Evolutionary conservation across 352 stramenopile genomes (phyloP).

Genomic region (Stramenopiles sp.): DNA sequence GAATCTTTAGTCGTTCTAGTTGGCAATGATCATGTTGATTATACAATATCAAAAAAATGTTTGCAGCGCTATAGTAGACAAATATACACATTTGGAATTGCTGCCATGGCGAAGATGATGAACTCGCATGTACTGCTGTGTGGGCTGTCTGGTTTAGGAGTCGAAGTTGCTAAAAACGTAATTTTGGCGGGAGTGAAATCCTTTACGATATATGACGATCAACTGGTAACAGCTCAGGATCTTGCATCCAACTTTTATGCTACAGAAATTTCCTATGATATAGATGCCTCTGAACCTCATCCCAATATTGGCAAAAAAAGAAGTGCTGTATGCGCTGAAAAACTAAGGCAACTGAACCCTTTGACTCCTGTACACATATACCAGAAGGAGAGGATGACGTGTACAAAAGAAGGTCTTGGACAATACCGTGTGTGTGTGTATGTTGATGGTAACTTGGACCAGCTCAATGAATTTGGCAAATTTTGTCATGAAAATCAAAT

Average conservation of each 20-base stretch:
- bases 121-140: constrained; percentile 61
- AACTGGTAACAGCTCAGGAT: background rate
- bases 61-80: constrained; percentile 73
- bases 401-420: constrained; percentile 36
- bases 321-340: background rate
- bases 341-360: background rate
- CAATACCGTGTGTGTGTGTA: constrained; percentile 58
- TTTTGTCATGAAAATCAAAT: constrained; percentile 36
- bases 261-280: background rate
- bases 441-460: constrained; percentile 32
- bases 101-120: constrained; percentile 77
- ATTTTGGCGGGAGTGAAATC: constrained; percentile 55
- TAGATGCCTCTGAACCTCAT: background rate
- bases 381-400: background rate
- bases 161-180: constrained; percentile 90
- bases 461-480: constrained; percentile 26
- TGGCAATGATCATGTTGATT: background rate
- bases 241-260: background rate
- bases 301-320: background rate
- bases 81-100: constrained; percentile 93
- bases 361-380: background rate
- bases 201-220: background rate
- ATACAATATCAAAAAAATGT: background rate
- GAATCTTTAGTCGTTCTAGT: background rate
- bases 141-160: constrained; percentile 46